Evolutionary conservation across 257 asterid genomes (phyloP).

Genomic region (Lavandula angustifolia): DNA sequence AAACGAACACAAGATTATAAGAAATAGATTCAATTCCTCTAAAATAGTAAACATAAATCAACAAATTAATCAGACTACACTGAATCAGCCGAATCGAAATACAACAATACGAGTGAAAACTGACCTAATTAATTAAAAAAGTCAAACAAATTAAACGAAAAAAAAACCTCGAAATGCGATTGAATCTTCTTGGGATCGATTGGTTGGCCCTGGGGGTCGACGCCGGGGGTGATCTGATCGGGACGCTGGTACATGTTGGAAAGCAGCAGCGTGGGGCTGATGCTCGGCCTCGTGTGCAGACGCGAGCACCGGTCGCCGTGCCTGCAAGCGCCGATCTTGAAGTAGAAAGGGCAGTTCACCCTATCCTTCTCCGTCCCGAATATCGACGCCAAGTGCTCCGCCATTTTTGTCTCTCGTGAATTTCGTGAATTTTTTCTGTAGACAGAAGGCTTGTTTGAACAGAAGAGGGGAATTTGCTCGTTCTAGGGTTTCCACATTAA

Average conservation of each 20-base stretch:
- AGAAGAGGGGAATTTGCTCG: too few relatives aligned
- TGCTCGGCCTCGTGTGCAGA: conserved; percentile 81
- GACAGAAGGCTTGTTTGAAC: too few relatives aligned
- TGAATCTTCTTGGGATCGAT: conserved; percentile 78
- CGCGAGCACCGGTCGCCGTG: conserved; percentile 88
- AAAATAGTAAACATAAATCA: background rate
- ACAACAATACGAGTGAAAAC: background rate
- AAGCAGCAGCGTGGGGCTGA: conserved; percentile 68
- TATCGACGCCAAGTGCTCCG: too few relatives aligned
- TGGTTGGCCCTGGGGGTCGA: conserved; percentile 77
- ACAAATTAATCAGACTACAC: too few relatives aligned
- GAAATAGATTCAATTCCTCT: background rate
- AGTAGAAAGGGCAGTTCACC: conserved; percentile 81
- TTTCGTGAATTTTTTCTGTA: too few relatives aligned
- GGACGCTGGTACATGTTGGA: conserved; percentile 91
- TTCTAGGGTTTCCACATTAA: too few relatives aligned
- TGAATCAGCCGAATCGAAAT: background rate
- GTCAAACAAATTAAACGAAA: background rate
- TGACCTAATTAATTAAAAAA: background rate
- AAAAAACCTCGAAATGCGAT: conserved; percentile 62
- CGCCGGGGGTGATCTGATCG: conserved; percentile 86
- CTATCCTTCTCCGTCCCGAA: too few relatives aligned
- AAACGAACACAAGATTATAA: conserved; percentile 2
- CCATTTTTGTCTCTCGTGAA: too few relatives aligned
- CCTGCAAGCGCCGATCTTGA: conserved; percentile 90